Evolutionary conservation across 148 eudicot species (phyloP), one percentile per base, ranked within the genome.

Genomic region (Agrostemma githago): DNA sequence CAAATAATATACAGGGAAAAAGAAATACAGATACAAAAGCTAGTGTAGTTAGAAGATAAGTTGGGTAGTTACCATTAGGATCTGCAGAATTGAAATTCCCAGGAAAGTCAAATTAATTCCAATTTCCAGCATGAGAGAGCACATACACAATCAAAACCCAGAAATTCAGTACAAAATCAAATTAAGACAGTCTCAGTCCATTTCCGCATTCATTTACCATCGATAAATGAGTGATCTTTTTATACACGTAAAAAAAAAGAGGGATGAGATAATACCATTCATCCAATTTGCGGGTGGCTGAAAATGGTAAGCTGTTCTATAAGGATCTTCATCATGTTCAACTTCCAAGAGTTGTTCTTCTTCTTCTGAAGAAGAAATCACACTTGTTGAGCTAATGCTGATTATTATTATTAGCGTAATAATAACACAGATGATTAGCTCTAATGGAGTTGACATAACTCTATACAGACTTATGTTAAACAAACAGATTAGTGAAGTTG

Each of bases 61-160:
- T 61, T 1, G 42, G 48, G 51, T 65, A 51, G 76, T 79, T 72
- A 85, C 88, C 88, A 82, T 85, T 85, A 4, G 88, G 88, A 78
- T 85, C 85, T 78, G 76, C 72, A 72, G 37, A 53, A 40, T 2
- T 16, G 2, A 26, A 37, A 46, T 68, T 57, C 60, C 67, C 60
- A 48, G 34, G 34, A 26, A 61, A 14, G 43, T 7, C 19, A 54
- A 37, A 56, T 75, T 8, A 44, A 75, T 17, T 39, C 54, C 65
- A 73, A 3, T 6, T 68, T 17, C 79, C 67, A 53, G 54, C 72
- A 70, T 34, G 14, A 44, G 9, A 66, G 4, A 66, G 4, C 39
- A 21, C 68, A 59, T 26, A 51, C 37, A 66, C 37, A 26, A 42
- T 4, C 1, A 58, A 39, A 40, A 57, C 11, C 3, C 17, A 54